Percentiles rank a stretch among this genome's conserved stretches.
Evolutionary conservation across 768 basidiomycete genomes (phyloP).

Genomic region (Lentinula lateritia): DNA sequence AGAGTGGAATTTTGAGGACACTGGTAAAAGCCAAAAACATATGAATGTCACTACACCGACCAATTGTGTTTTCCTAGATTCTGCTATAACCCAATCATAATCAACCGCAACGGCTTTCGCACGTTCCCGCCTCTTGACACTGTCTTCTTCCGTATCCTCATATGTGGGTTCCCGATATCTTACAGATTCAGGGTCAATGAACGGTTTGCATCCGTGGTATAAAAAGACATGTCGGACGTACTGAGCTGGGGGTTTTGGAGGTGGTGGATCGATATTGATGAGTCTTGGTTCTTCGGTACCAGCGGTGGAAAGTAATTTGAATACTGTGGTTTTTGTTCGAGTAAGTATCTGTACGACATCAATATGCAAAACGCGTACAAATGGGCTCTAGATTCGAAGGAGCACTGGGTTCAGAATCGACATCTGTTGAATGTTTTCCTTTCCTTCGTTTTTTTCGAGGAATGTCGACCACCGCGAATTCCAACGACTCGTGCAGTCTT

Average conservation of each 20-base stretch:
- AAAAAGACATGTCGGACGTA: background rate
- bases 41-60: background rate
- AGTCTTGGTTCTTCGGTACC: background rate
- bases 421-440: background rate
- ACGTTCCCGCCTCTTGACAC: background rate
- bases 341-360: background rate
- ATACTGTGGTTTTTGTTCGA: background rate
- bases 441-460: background rate
- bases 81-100: conserved; percentile 2
- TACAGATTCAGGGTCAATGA: background rate
- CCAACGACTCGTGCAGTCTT: background rate
- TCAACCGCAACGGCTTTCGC: conserved; percentile 2
- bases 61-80: background rate
- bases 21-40: background rate
- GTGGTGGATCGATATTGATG: background rate
- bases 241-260: conserved; percentile 1
- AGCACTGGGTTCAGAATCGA: background rate
- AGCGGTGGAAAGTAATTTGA: background rate
- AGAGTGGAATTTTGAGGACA: no score
- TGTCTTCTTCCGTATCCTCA: background rate
- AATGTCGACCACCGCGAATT: background rate
- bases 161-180: conserved; percentile 3
- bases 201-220: background rate
- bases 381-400: background rate
- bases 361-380: background rate